Percentiles rank a stretch among this genome's conserved stretches.
phyloP scores from a whole-genome alignment of 2,329 filamentous ascomycete species.

The Parastagonospora avenae region DNA sequence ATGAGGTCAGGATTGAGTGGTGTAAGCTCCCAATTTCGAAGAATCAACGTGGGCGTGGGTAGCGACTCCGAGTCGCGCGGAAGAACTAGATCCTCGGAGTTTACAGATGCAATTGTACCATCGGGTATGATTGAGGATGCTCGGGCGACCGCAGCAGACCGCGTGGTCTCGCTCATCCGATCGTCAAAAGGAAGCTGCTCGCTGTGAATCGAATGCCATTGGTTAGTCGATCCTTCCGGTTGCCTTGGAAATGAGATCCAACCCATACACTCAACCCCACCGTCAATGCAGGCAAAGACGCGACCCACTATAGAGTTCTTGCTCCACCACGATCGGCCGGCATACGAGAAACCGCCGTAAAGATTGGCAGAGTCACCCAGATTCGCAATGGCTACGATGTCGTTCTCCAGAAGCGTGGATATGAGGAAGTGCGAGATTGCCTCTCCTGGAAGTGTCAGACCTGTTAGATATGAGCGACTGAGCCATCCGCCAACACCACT shows the following conservation, averaged over 20 bases:
- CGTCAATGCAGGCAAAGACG: conserved; percentile 55
- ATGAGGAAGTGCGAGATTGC: conserved; percentile 61
- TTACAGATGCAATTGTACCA: conserved; percentile 18
- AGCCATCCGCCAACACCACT: conserved; percentile 58
- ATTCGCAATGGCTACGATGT: conserved; percentile 52
- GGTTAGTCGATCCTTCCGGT: conserved; percentile 49
- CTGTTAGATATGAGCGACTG: conserved; percentile 60
- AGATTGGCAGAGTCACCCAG: conserved; percentile 59
- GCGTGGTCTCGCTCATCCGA: conserved; percentile 47
- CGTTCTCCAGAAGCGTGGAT: conserved; percentile 61
- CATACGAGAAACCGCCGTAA: conserved; percentile 60
- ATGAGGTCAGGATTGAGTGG: conserved; percentile 26
- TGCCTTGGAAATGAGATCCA: conserved; percentile 56
- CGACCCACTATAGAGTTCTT: conserved; percentile 61
- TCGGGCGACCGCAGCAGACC: conserved; percentile 34
- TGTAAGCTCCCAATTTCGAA: conserved; percentile 37
- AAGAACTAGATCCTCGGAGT: conserved; percentile 45
- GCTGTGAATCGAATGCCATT: conserved; percentile 57
- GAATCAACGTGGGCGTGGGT: conserved; percentile 22
- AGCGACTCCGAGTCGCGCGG: conserved; percentile 38
- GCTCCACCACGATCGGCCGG: conserved; percentile 61
- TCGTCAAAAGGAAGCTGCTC: conserved; percentile 36
- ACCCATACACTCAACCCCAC: conserved; percentile 59
- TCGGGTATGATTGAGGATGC: conserved; percentile 46
- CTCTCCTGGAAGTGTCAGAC: conserved; percentile 61